Evolutionary conservation across 345 rosid genomes (phyloP).

Genomic region (Nephelium lappaceum): DNA sequence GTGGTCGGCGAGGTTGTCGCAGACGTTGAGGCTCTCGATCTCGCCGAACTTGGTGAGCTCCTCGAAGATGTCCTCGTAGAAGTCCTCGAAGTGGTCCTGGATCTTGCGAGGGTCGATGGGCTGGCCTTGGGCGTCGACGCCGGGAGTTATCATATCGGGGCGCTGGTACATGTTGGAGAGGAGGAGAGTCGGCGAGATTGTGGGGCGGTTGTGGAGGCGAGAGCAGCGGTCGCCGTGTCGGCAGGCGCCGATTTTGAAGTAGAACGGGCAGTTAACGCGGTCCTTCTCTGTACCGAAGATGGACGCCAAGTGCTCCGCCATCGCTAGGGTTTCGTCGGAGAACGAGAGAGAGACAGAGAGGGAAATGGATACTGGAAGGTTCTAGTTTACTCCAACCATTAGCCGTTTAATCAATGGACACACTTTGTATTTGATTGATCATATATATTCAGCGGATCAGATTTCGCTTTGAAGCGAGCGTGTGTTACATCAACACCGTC

Average conservation of each 20-base stretch:
- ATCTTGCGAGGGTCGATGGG: conserved; percentile 69
- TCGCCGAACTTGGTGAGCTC: conserved; percentile 91
- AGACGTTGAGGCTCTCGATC: conserved; percentile 81
- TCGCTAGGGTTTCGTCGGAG: conserved; percentile 27
- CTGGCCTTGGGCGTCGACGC: conserved; percentile 69
- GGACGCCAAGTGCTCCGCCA: conserved; percentile 98
- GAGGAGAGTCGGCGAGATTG: conserved; percentile 70
- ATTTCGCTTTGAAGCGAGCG: not conserved
- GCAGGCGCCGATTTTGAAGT: conserved; percentile 85
- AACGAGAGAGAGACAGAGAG: not conserved
- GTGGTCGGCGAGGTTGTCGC: conserved; percentile 92
- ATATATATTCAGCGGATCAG: not conserved
- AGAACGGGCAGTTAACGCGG: conserved; percentile 84
- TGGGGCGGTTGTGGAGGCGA: conserved; percentile 75
- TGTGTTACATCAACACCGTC: not conserved
- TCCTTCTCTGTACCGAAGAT: conserved; percentile 83
- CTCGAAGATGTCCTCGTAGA: conserved; percentile 85
- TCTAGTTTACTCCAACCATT: conserved; percentile 12
- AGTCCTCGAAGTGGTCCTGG: conserved; percentile 80
- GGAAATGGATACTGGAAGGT: conserved; percentile 11
- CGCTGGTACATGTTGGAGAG: conserved; percentile 83
- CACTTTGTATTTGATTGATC: not conserved
- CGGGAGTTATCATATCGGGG: conserved; percentile 90
- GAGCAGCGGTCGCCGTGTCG: conserved; percentile 90
- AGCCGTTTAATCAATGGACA: not conserved